These are phyloP conservation scores for Oryza brachyantha DNA, from an alignment of 176 grass and related monocot species.

Conservation along the genomic window DNA sequence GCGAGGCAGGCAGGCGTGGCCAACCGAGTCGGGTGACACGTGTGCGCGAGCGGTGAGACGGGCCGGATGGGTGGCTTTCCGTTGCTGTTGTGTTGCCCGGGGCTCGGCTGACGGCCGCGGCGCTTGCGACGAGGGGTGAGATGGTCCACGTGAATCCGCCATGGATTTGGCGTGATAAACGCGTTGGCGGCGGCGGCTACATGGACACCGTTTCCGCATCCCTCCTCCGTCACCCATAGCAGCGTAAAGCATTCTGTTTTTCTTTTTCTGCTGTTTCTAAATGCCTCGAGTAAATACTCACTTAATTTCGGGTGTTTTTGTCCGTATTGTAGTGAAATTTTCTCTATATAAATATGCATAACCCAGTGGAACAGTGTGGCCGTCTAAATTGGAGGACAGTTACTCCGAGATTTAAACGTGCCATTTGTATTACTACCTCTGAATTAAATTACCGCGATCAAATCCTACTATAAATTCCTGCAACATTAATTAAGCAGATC, in stretches of 20 bases:
- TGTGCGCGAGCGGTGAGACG: background rate
- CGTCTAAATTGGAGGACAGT: background rate
- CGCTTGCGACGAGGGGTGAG: too few species aligned
- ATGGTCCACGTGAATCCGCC: background rate
- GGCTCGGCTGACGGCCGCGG: background rate
- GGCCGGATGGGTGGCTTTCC: background rate
- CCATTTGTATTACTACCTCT: too few species aligned
- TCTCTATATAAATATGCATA: too few species aligned
- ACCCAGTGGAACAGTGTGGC: background rate
- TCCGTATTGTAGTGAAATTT: background rate
- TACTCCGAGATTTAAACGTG: background rate
- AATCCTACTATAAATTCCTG: background rate
- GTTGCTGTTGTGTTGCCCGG: background rate
- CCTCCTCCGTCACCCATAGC: too few species aligned
- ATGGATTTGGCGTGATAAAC: slow-evolving; percentile 9
- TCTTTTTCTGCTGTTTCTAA: too few species aligned
- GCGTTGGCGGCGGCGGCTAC: background rate
- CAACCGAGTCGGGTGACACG: background rate
- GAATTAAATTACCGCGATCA: background rate
- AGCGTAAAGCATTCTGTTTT: too few species aligned
- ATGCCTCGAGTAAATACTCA: too few species aligned
- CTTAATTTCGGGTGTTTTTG: too few species aligned
- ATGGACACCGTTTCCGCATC: too few species aligned
- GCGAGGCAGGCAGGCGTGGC: too few species aligned
- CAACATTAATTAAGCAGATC: background rate